Evolutionary conservation across 2,329 filamentous ascomycete species (phyloP), one percentile per base, ranked within the genome.

Genomic region (Parastagonospora nodorum): DNA sequence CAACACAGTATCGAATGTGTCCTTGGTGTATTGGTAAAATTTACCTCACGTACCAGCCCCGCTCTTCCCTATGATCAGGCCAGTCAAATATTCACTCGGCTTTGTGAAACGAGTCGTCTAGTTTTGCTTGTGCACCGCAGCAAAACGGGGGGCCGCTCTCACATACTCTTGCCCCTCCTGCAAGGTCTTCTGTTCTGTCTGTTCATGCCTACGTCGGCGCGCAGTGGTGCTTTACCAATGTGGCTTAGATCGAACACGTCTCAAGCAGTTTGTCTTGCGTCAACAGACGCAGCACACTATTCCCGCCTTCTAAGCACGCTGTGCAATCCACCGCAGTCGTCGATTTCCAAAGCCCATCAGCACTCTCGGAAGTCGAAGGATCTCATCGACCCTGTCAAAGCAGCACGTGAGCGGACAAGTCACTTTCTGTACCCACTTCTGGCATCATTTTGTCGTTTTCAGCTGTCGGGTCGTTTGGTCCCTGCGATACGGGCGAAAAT

Each of bases 321-420:
- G 43, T 85, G 82, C 72, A 83, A 84, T 45, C 85, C 85, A 0
- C 84, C 84, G 0, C 78, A 83, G 39, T 83, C 82, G 0, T 78
- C 82, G 1, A 80, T 84, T 4, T 73, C 78, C 11, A 74, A 76
- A 31, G 51, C 61, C 7, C 73, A 73, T 39, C 74, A 77, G 12
- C 58, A 60, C 11, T 56, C 56, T 10, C 50, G 58, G 40, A 68
- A 64, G 10, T 55, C 60, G 6, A 63, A 60, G n/a, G 74, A 74
- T 1, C 77, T 88, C 24, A 81, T 80, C 24, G 84, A 87, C 55
- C 80, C 83, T 50, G 81, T 82, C 10, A 84, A 84, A 60, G 82
- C 81, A 49, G 82, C 83, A 7, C 80, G 82, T 57, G 78, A 80
- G 28, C 78, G 82, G 48, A 80, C 83, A 0, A 82, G 82, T 0